These are phyloP conservation scores for Dactylellina haptotyla DNA, from an alignment of 2,329 filamentous ascomycete species.

Conservation along the genomic window DNA sequence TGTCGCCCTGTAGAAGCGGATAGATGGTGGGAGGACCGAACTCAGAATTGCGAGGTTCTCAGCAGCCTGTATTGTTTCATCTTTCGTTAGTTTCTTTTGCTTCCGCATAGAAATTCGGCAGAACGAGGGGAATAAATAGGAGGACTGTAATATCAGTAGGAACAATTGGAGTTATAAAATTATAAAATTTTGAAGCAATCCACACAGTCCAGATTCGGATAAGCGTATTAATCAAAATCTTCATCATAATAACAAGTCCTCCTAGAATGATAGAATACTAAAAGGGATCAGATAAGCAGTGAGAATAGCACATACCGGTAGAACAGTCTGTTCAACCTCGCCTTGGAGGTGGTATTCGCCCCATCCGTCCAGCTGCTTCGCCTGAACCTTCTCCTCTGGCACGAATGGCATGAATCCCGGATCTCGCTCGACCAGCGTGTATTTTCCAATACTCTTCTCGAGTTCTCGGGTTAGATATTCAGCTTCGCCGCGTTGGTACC, in stretches of 20 bases:
- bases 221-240: conserved; percentile 51
- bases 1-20: conserved; percentile 65
- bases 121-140: conserved; percentile 8
- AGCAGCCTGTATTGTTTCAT: conserved; percentile 28
- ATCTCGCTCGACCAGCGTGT: conserved; percentile 47
- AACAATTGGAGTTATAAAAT: conserved; percentile 54
- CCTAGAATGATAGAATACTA: background rate
- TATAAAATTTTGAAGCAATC: conserved; percentile 38
- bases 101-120: conserved; percentile 58
- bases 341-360: background rate
- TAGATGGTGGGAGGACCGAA: conserved; percentile 63
- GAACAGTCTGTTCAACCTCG: background rate
- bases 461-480: conserved; percentile 45
- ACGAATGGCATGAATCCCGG: conserved; percentile 34
- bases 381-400: conserved; percentile 6
- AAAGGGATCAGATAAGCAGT: background rate
- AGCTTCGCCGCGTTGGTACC: conserved; percentile 35
- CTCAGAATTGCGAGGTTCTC: conserved; percentile 61
- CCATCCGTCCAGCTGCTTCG: background rate
- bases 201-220: conserved; percentile 29
- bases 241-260: conserved; percentile 27
- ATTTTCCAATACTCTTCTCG: conserved; percentile 26
- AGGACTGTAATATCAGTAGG: conserved; percentile 45
- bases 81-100: background rate
- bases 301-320: conserved; percentile 32